phyloP scores from a whole-genome alignment of 2,329 filamentous ascomycete species.

The Rutstroemia sp. region DNA sequence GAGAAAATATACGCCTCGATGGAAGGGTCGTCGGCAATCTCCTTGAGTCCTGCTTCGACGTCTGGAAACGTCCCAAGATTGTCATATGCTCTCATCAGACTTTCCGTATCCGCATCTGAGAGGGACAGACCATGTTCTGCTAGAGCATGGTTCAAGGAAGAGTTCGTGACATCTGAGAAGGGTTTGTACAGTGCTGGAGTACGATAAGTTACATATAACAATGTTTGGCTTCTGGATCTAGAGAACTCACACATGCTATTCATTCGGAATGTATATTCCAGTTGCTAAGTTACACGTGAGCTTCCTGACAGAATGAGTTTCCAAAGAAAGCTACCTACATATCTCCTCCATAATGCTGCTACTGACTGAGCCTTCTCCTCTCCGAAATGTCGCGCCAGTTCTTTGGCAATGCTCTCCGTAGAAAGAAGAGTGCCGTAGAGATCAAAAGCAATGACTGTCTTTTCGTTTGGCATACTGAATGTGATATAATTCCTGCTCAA shows the following conservation, averaged over 20 bases:
- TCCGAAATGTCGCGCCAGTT: conserved; percentile 51
- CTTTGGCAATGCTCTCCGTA: conserved; percentile 57
- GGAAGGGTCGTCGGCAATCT: conserved; percentile 33
- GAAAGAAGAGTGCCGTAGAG: conserved; percentile 69
- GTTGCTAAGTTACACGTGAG: conserved; percentile 35
- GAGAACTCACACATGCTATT: conserved; percentile 61
- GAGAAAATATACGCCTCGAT: conserved; percentile 56
- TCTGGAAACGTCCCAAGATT: conserved; percentile 58
- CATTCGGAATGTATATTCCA: conserved; percentile 71
- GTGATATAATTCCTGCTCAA: neutral
- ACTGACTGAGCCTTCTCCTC: conserved; percentile 48
- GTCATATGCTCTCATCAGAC: conserved; percentile 58
- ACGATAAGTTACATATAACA: neutral
- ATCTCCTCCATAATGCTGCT: conserved; percentile 52
- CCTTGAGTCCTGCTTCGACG: conserved; percentile 44
- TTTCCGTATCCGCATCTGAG: conserved; percentile 35
- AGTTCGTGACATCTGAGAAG: conserved; percentile 56
- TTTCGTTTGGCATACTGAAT: conserved; percentile 26
- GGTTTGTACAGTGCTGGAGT: conserved; percentile 49
- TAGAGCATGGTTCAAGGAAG: conserved; percentile 56
- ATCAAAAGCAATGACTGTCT: conserved; percentile 60
- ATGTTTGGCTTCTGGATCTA: neutral
- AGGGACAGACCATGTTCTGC: conserved; percentile 47
- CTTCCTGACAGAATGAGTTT: neutral
- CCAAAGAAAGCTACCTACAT: neutral